phyloP scores from a whole-genome alignment of 768 basidiomycete species.

The Trametes gibbosa region DNA sequence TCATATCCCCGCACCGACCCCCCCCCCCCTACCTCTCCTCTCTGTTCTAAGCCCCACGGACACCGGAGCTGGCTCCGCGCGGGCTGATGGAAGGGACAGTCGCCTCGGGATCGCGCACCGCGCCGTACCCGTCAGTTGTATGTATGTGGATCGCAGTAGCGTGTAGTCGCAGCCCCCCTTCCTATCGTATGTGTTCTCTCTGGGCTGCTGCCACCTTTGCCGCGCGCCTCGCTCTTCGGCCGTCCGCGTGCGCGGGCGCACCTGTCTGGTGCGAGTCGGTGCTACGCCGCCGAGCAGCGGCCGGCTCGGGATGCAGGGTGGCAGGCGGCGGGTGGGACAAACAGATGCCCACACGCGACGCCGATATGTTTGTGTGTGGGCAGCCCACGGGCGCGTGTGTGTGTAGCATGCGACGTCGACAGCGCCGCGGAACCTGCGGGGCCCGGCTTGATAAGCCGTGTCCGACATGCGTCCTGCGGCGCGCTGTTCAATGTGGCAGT shows the following conservation, averaged over 20 bases:
- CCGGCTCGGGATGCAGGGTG: too few species aligned
- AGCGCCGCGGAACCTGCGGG: too few species aligned
- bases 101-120: not conserved
- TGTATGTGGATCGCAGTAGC: slow-evolving; percentile 4
- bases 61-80: slow-evolving; percentile 14
- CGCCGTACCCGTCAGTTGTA: not conserved
- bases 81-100: slow-evolving; percentile 2
- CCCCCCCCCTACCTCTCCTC: not conserved
- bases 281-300: too few species aligned
- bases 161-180: slow-evolving; percentile 5
- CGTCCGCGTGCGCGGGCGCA: too few species aligned
- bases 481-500: too few species aligned
- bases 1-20: not conserved
- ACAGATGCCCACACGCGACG: slow-evolving; percentile 2
- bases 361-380: not conserved
- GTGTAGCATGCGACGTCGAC: too few species aligned
- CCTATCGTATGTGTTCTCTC: not conserved
- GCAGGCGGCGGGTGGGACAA: not conserved
- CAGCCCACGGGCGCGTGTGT: not conserved
- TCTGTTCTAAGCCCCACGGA: too few species aligned
- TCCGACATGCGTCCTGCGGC: too few species aligned
- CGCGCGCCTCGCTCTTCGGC: too few species aligned
- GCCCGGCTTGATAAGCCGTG: too few species aligned
- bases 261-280: too few species aligned
- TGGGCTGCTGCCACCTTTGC: not conserved